phyloP scores from a whole-genome alignment of 345 rosid genomes.

The Populus simonii region DNA sequence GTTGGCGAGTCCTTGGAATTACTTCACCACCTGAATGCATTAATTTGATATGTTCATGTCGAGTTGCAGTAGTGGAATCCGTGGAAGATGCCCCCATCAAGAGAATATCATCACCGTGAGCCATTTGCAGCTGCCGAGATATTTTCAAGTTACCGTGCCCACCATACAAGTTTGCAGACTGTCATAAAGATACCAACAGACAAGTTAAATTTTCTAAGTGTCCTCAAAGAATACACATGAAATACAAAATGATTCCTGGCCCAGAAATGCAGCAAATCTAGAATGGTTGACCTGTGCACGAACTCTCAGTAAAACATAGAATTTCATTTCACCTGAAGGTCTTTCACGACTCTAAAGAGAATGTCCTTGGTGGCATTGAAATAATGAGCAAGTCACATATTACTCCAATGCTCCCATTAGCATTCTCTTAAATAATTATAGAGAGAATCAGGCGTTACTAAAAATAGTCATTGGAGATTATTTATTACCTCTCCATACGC shows the following conservation, averaged over 20 bases:
- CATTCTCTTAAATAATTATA: neutral
- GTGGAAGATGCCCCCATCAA: neutral
- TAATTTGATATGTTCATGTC: neutral
- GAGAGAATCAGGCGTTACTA: neutral
- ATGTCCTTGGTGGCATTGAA: neutral
- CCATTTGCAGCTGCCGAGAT: neutral
- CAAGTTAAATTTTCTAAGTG: neutral
- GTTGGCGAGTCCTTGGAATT: neutral
- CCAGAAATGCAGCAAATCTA: slow-evolving; percentile 9
- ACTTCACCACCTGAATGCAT: neutral
- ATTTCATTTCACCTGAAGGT: neutral
- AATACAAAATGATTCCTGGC: neutral
- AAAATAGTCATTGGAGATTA: neutral
- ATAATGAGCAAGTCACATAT: neutral
- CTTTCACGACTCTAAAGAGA: neutral
- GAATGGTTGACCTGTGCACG: neutral
- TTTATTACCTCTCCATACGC: slow-evolving; percentile 17
- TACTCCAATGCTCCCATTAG: neutral
- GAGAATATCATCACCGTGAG: neutral
- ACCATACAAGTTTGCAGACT: neutral
- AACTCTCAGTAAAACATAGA: neutral
- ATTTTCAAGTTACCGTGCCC: neutral
- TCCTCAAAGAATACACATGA: neutral
- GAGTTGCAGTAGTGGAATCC: neutral
- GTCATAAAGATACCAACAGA: neutral